Evolutionary conservation across 495 filamentous ascomycete genomes (phyloP).

Genomic region (Lasiosphaeria miniovina): DNA sequence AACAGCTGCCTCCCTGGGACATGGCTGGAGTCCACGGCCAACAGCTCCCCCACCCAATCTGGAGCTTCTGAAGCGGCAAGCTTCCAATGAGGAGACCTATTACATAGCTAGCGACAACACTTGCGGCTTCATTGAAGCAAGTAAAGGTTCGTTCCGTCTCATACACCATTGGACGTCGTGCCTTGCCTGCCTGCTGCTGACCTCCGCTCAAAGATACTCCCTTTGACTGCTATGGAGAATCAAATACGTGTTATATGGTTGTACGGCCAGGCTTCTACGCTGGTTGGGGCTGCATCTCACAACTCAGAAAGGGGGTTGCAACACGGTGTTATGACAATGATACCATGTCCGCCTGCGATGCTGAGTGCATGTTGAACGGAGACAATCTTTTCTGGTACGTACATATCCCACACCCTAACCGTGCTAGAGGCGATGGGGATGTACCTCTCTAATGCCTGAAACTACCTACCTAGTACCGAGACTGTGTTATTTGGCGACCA

Average conservation of each 20-base stretch:
- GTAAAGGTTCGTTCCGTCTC: constrained; percentile 23
- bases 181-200: too few relatives aligned
- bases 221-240: too few relatives aligned
- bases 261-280: constrained; percentile 4
- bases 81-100: constrained; percentile 26
- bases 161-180: background rate
- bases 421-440: background rate
- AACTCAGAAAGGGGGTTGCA: too few relatives aligned
- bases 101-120: constrained; percentile 47
- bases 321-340: background rate
- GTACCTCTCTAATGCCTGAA: too few relatives aligned
- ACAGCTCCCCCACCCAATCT: constrained; percentile 34
- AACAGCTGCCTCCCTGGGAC: constrained; percentile 16
- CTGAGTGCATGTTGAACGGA: constrained; percentile 33
- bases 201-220: too few relatives aligned
- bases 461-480: too few relatives aligned
- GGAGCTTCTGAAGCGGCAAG: constrained; percentile 32
- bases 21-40: constrained; percentile 26
- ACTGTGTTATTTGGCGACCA: background rate
- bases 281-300: too few relatives aligned
- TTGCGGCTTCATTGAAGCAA: constrained; percentile 45
- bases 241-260: constrained; percentile 25
- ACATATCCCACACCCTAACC: constrained; percentile 1
- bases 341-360: constrained; percentile 25
- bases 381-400: constrained; percentile 40